Evolutionary conservation across 1,139 yeast genomes (phyloP).

Genomic region (Kodamaea ohmeri): DNA sequence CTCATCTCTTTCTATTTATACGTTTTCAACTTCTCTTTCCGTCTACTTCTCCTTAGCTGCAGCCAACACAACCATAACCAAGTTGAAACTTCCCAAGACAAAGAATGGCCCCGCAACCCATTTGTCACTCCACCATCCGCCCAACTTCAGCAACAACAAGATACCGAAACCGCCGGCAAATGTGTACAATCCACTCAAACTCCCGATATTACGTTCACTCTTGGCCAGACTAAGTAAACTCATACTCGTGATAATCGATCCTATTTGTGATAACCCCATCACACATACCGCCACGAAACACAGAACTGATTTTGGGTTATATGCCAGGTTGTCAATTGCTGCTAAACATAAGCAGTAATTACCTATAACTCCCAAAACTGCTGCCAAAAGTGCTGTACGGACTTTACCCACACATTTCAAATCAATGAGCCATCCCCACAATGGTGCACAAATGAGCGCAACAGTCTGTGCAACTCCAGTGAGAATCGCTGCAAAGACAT

Average conservation of each 20-base stretch:
- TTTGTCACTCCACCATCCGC: slow-evolving; percentile 58
- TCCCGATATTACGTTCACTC: slow-evolving; percentile 42
- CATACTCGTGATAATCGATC: slow-evolving; percentile 53
- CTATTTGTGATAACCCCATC: slow-evolving; percentile 50
- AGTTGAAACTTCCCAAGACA: slow-evolving; percentile 48
- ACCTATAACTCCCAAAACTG: slow-evolving; percentile 35
- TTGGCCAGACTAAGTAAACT: slow-evolving; percentile 35
- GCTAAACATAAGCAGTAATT: slow-evolving; percentile 30
- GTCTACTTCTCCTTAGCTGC: background rate
- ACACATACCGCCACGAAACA: slow-evolving; percentile 34
- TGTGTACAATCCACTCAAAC: slow-evolving; percentile 66
- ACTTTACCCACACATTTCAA: slow-evolving; percentile 36
- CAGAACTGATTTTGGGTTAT: slow-evolving; percentile 35
- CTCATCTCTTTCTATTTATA: background rate
- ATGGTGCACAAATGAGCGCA: slow-evolving; percentile 57
- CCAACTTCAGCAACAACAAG: slow-evolving; percentile 53
- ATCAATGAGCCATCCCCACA: slow-evolving; percentile 61
- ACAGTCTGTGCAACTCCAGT: slow-evolving; percentile 65
- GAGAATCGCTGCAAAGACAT: slow-evolving; percentile 61
- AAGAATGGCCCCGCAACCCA: slow-evolving; percentile 63
- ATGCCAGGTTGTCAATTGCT: slow-evolving; percentile 12
- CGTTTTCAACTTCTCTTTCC: background rate
- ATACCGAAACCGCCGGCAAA: slow-evolving; percentile 72
- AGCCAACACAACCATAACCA: slow-evolving; percentile 14
- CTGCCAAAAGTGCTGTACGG: slow-evolving; percentile 22